Evolutionary conservation across 202 grass and related monocot species (phyloP), one percentile per base, ranked within the genome.

Genomic region (Elaeis oleifera): DNA sequence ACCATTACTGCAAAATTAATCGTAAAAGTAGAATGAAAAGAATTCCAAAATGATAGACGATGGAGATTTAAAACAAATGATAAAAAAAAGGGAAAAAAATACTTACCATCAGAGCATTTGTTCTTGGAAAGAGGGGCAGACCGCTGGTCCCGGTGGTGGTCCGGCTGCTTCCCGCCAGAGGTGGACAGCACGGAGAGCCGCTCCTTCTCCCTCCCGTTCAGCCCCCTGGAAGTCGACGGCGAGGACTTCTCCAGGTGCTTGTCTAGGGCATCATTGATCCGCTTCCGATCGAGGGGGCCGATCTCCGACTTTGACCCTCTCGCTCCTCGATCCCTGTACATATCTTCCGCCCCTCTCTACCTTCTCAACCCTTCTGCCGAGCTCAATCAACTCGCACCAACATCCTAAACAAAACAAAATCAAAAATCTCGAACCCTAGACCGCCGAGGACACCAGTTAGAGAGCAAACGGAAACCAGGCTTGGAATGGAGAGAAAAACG

Each of bases 211-310:
- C 83, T 90, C 51, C 49, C 63, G 58, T 60, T 68, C 26, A 67
- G 53, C 1, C 75, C 86, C 72, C 81, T 76, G 5, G 86, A 90
- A 16, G 85, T 87, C 63, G 86, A 87, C 22, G 86, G 83, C 17
- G 81, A 83, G 49, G 81, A 61, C 77, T 83, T 88, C 50, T 90
- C 85, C 49, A 89, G 58, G 22, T 95, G 83, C 61, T 82, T 95
- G 62, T 95, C 91, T 18, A 88, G 74, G 44, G 68, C 81, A 63
- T 96, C 91, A 75, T 85, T 85, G 79, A 91, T 83, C 72, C 84
- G 84, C 74, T 85, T 89, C 70, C 91, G 81, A 71, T 90, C 91
- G 65, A 79, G 49, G 49, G 59, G 64, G 54, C 58, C 87, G 29
- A 69, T 49, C 39, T 67, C 67, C 51, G 61, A 56, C 32, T 29